Conservation (phyloP, 1,284 basidiomycete genomes). For the Ceratobasidium sp. region DNA sequence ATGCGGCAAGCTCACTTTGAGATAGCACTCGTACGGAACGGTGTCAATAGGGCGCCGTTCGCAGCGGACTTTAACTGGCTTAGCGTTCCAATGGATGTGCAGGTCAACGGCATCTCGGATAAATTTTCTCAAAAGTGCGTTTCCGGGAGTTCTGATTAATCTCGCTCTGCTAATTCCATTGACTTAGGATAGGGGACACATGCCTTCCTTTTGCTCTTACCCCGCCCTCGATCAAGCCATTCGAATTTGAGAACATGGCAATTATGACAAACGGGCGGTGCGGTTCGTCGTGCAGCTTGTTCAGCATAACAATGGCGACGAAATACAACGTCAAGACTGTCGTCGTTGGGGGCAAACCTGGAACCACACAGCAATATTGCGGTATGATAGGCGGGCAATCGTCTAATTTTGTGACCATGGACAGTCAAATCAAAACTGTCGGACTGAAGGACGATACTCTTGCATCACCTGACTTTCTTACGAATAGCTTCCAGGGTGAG, state of each 20-base stretch:
- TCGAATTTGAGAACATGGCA: slow-evolving; percentile 33
- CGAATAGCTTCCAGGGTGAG: slow-evolving; percentile 45
- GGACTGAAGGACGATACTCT: slow-evolving; percentile 65
- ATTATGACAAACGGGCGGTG: slow-evolving; percentile 34
- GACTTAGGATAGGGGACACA: slow-evolving; percentile 17
- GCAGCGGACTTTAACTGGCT: slow-evolving; percentile 40
- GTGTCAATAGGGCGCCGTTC: slow-evolving; percentile 15
- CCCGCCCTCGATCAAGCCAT: slow-evolving; percentile 23
- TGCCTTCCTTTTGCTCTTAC: slow-evolving; percentile 37
- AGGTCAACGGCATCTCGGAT: slow-evolving; percentile 30
- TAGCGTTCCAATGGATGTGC: slow-evolving; percentile 2
- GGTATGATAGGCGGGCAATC: slow-evolving; percentile 71
- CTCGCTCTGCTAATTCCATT: too few species aligned
- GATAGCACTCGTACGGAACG: neutral
- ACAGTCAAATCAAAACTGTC: slow-evolving; percentile 68
- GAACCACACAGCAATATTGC: slow-evolving; percentile 66
- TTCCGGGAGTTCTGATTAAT: neutral
- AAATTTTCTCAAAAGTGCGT: slow-evolving; percentile 37
- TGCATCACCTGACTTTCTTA: slow-evolving; percentile 69
- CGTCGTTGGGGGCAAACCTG: slow-evolving; percentile 65
- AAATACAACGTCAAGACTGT: slow-evolving; percentile 66
- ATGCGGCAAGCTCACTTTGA: neutral
- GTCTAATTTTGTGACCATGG: slow-evolving; percentile 64
- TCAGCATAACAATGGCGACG: slow-evolving; percentile 68
- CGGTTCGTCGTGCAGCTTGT: slow-evolving; percentile 8